Base-by-base conservation (phyloP, 192 early-diverging fungal genomes). In the Umbelopsis ramanniana region DNA sequence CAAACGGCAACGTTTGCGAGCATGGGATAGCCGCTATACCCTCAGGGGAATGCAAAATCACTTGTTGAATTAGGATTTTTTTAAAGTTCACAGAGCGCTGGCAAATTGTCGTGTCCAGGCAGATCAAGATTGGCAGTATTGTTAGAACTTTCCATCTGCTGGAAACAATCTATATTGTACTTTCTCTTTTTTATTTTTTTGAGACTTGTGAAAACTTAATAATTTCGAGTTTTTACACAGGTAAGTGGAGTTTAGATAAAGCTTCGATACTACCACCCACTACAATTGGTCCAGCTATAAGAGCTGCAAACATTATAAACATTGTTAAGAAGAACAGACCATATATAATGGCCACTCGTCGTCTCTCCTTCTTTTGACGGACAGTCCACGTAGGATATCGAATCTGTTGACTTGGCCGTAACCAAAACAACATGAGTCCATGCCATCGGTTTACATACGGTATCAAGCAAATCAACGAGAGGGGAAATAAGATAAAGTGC, bases 351-450 rank as follows among this genome's bases (percentile, higher is more conserved):
- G 89, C 87, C 26, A 90, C 85, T 26, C 83, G 81, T 43, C 86
- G 82, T 23, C 93, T 84, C 66, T 88, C 83, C 52, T 83, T 80
- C 69, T 84, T 77, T 72, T 90, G 77, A 75, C 89, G 89, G 57
- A 86, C 83, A 69, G 91, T 90, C 76, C 86, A 90, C 69, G 93
- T 92, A 6, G 92, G 93, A 38, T 84, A 79, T 15, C 88, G 86
- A 76, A 93, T 91, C 78, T 94, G 92, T 55, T 92, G 85, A 79
- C 87, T 90, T 8, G 93, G 93, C 24, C 91, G 87, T 71, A 93
- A 76, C 93, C 93, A 94, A 74, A 94, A 94, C 52, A 94, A 83
- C 91, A 94, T 92, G 6, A 84, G 86, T 15, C 90, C 92, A 75
- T 94, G 93, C 79, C 85, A 87, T 50, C 86, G 87, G 75, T 91